Conservation (phyloP, 1,284 basidiomycete genomes). For the Athelia psychrophila region DNA sequence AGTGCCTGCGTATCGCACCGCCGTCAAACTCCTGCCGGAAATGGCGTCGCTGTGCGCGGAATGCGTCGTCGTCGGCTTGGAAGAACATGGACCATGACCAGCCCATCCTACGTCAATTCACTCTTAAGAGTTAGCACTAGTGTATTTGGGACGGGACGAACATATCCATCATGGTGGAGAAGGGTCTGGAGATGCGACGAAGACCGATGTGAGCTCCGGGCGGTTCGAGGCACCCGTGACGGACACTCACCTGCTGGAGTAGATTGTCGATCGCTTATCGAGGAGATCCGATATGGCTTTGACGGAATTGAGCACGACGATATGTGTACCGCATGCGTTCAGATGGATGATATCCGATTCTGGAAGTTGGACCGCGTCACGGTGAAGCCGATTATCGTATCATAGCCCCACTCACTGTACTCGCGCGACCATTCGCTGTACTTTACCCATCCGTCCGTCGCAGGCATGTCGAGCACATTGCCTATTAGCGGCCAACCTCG, state of each 20-base stretch:
- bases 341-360: slow-evolving; percentile 37
- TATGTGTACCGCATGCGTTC: slow-evolving; percentile 28
- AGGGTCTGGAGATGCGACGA: neutral
- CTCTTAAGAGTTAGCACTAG: slow-evolving; percentile 18
- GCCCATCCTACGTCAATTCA: slow-evolving; percentile 24
- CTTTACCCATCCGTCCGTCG: slow-evolving; percentile 28
- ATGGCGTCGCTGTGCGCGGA: slow-evolving; percentile 18
- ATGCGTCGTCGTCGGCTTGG: slow-evolving; percentile 12
- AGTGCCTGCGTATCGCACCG: slow-evolving; percentile 16
- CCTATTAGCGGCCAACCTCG: slow-evolving; percentile 29
- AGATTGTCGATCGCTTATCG: slow-evolving; percentile 35
- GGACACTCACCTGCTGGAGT: slow-evolving; percentile 32
- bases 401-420: slow-evolving; percentile 15
- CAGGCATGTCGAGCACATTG: slow-evolving; percentile 30
- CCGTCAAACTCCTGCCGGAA: slow-evolving; percentile 12
- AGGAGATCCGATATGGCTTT: slow-evolving; percentile 35
- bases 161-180: slow-evolving; percentile 15
- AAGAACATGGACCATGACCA: slow-evolving; percentile 6
- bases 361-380: slow-evolving; percentile 5
- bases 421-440: slow-evolving; percentile 31
- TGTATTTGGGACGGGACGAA: slow-evolving; percentile 28
- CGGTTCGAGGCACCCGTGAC: neutral
- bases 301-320: slow-evolving; percentile 36
- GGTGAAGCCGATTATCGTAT: neutral
- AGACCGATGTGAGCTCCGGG: too few species aligned